Evolutionary conservation across 345 rosid species (phyloP).

Genomic region (Aquilaria sinensis): DNA sequence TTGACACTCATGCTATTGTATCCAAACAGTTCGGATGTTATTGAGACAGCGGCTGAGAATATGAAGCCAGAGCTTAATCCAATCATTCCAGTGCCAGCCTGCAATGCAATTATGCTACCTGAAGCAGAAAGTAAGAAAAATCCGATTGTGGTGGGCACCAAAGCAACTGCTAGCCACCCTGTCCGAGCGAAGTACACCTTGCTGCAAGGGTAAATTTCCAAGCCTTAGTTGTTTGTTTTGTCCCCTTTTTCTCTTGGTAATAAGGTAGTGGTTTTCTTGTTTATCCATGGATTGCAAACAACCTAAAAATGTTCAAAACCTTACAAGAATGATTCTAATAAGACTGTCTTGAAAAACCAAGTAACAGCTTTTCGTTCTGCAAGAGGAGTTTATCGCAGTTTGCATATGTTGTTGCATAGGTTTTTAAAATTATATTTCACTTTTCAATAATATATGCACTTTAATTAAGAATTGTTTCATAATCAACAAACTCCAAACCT

Average conservation of each 20-base stretch:
- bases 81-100: constrained; percentile 39
- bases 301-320: not conserved
- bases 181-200: constrained; percentile 71
- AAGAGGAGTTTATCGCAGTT: not conserved
- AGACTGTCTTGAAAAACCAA: not conserved
- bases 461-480: not conserved
- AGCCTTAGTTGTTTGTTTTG: constrained; percentile 11
- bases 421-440: not conserved
- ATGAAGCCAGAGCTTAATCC: constrained; percentile 79
- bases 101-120: constrained; percentile 34
- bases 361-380: not conserved
- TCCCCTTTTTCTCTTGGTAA: too few relatives aligned
- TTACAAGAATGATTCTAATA: not conserved
- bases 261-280: not conserved
- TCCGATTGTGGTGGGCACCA: constrained; percentile 68
- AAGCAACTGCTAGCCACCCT: constrained; percentile 67
- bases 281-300: not conserved
- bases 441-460: not conserved
- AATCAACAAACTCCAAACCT: not conserved
- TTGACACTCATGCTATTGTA: constrained; percentile 69
- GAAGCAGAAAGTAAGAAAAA: constrained; percentile 50
- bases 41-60: constrained; percentile 71
- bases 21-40: constrained; percentile 85
- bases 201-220: constrained; percentile 38
- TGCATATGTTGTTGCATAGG: not conserved